Percentiles rank a stretch among this genome's conserved stretches.
phyloP scores from a whole-genome alignment of 1,284 basidiomycete genomes.

The Sanguinoderma infundibulare region DNA sequence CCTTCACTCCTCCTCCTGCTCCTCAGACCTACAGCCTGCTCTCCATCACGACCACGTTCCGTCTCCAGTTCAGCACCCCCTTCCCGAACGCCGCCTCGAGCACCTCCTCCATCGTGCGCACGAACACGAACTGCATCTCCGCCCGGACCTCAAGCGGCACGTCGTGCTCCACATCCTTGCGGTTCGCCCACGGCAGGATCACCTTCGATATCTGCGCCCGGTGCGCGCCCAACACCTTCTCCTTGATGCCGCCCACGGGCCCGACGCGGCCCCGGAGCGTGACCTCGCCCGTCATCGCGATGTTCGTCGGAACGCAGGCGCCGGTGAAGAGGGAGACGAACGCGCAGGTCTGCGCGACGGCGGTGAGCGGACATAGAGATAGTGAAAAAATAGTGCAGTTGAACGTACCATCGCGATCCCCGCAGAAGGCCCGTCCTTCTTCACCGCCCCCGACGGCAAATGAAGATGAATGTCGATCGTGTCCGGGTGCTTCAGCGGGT shows the following conservation, averaged over 20 bases:
- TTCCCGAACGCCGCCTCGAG: slow-evolving; percentile 82
- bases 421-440: slow-evolving; percentile 91
- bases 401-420: slow-evolving; percentile 80
- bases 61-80: slow-evolving; percentile 62
- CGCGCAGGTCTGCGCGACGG: slow-evolving; percentile 64
- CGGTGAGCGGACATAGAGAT: background rate
- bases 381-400: background rate
- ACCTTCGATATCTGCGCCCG: slow-evolving; percentile 83
- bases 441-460: slow-evolving; percentile 84
- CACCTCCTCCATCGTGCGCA: slow-evolving; percentile 78
- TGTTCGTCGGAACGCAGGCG: slow-evolving; percentile 66
- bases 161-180: slow-evolving; percentile 86
- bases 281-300: slow-evolving; percentile 87
- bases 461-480: slow-evolving; percentile 87
- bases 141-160: slow-evolving; percentile 72
- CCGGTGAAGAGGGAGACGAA: slow-evolving; percentile 84
- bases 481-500: slow-evolving; percentile 74
- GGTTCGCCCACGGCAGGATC: slow-evolving; percentile 82
- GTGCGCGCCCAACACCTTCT: slow-evolving; percentile 84
- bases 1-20: background rate
- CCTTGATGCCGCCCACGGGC: slow-evolving; percentile 84
- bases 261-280: slow-evolving; percentile 81
- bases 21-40: slow-evolving; percentile 48
- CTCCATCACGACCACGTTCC: slow-evolving; percentile 51
- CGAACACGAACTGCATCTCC: slow-evolving; percentile 81